phyloP scores from a whole-genome alignment of 169 alveolate species.

The Cyclospora cayetanensis region DNA sequence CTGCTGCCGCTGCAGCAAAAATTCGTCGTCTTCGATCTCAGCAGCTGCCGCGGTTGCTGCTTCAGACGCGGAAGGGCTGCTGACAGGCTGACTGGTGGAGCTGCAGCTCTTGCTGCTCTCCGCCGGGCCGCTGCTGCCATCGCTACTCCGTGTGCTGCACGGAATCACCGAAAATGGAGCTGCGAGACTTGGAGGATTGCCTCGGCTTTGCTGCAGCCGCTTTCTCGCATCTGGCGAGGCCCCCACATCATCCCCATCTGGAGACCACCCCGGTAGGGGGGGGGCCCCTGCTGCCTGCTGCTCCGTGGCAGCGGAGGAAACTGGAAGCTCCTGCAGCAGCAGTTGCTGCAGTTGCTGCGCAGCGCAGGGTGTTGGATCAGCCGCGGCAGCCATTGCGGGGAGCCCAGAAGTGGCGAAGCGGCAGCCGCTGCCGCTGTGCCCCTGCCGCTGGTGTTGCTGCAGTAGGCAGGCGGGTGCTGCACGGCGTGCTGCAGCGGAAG shows the following conservation, averaged over 20 bases:
- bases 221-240: neutral
- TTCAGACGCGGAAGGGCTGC: conserved; percentile 17
- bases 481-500: conserved; percentile 30
- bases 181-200: neutral
- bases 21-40: neutral
- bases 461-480: conserved; percentile 39
- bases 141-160: conserved; percentile 30
- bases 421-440: conserved; percentile 7
- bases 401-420: neutral
- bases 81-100: conserved; percentile 12
- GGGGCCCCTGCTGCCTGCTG: conserved; percentile 11
- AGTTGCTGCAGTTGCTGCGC: conserved; percentile 47
- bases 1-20: conserved; percentile 5
- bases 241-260: conserved; percentile 45
- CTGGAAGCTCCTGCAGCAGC: conserved; percentile 14
- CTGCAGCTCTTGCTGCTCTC: conserved; percentile 52
- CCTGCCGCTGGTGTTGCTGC: conserved; percentile 15
- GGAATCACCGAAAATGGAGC: neutral
- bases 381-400: conserved; percentile 17
- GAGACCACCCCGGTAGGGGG: neutral
- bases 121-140: conserved; percentile 33
- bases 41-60: conserved; percentile 29
- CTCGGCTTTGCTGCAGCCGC: conserved; percentile 2
- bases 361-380: conserved; percentile 35
- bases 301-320: neutral